Base-by-base conservation (phyloP, 352 stramenopile genomes). In the Globisporangium mamillatum region DNA sequence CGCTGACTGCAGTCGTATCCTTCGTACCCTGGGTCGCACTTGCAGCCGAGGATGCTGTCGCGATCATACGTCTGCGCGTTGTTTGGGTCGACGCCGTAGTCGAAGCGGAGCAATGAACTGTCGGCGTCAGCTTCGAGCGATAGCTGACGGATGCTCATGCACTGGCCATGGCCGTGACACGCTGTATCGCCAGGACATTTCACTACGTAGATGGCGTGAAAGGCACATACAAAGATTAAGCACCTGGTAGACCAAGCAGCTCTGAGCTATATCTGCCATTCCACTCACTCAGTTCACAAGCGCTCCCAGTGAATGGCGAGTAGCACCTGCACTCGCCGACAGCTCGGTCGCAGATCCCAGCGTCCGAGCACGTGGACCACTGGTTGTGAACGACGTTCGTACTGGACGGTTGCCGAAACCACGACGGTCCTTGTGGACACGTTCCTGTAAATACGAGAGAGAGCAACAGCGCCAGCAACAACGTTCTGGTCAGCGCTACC, bases 21-120 rank as follows among this genome's bases (percentile, higher is more conserved):
- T 69, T 86, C 82, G 69, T 90, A 98, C 14, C 92, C 92, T 53
- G 82, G 74, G 62, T 98, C 90, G 69, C 94, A 98, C 63, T 94
- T 93, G 75, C 94, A 98, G 18, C 89, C 90, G 56, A 94, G 75
- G 54, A 88, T 86, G 1, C 79, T 77, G 53, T 93, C 64, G 7
- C 86, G 79, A 65, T 98, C 93, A 70, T 82, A 98, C 16, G 85
- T 93, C 50, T 78, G 63, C 0, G 77, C 60, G 55, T 90, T 91
- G 65, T 94, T 93, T 1, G 83, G 76, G 55, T 88, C 82, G 0
- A 73, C 58, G 1, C 84, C 85, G 50, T 94, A 93, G 72, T 91
- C 78, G 41, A 91, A 92, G 3, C 68, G 73, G 16, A 86, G 67
- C 2, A 77, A 77, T n/a, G 71, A 66, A n/a, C 76, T 69, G 36